phyloP scores from a whole-genome alignment of 1,284 basidiomycete species.

The Trichosporon sp. region DNA sequence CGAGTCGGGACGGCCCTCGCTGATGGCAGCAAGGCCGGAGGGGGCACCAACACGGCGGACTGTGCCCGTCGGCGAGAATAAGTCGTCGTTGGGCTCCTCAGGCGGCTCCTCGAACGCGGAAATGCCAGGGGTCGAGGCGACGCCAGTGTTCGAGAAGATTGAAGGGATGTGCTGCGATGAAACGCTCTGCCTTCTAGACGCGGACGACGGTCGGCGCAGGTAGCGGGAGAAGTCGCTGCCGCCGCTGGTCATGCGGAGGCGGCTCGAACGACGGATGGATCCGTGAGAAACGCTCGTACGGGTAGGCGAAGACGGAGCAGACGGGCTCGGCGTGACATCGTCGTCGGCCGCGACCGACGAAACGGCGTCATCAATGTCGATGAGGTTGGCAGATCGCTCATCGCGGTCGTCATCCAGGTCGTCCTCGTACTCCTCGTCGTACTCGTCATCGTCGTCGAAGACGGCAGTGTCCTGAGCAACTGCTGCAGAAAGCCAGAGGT shows the following conservation, averaged over 20 bases:
- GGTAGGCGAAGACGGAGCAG: slow-evolving; percentile 2
- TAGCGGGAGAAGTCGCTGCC: slow-evolving; percentile 11
- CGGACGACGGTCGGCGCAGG: slow-evolving; percentile 26
- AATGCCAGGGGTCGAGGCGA: slow-evolving; percentile 32
- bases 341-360: slow-evolving; percentile 19
- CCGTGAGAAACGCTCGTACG: not conserved
- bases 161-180: slow-evolving; percentile 44
- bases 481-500: slow-evolving; percentile 51
- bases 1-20: slow-evolving; percentile 28
- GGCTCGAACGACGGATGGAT: slow-evolving; percentile 7
- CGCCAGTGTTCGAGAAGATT: slow-evolving; percentile 49
- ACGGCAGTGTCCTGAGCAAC: slow-evolving; percentile 51
- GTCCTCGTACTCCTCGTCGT: slow-evolving; percentile 29
- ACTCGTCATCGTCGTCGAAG: slow-evolving; percentile 49
- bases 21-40: slow-evolving; percentile 38
- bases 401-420: slow-evolving; percentile 16
- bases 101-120: slow-evolving; percentile 21
- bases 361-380: slow-evolving; percentile 7
- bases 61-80: slow-evolving; percentile 33
- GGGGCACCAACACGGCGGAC: slow-evolving; percentile 16
- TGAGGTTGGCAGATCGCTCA: not conserved
- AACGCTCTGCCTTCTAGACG: slow-evolving; percentile 39
- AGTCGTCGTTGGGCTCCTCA: slow-evolving; percentile 20
- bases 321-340: slow-evolving; percentile 5
- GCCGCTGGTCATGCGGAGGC: slow-evolving; percentile 7